Conservation (phyloP, 2,329 filamentous ascomycete species). For the Fusarium sp. region DNA sequence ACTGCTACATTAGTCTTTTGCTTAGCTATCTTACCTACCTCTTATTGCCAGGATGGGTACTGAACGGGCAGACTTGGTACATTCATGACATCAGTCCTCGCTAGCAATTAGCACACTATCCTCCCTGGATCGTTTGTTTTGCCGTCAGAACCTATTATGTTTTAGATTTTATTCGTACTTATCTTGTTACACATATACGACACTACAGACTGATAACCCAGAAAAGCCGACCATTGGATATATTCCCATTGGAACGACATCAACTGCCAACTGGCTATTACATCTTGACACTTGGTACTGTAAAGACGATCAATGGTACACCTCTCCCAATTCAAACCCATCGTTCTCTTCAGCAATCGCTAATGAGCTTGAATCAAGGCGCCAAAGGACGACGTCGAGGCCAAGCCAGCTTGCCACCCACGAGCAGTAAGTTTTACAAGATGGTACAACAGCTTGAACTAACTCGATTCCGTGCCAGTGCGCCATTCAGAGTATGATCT, state of each 20-base stretch:
- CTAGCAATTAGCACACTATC: background rate
- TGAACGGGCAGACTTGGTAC: background rate
- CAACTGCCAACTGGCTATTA: background rate
- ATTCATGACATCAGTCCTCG: slow-evolving; percentile 31
- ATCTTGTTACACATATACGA: background rate
- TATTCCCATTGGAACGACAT: background rate
- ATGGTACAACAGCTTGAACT: background rate
- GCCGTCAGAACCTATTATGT: background rate
- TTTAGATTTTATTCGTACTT: background rate
- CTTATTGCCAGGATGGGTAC: background rate
- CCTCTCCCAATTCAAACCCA: background rate
- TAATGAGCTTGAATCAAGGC: slow-evolving; percentile 29
- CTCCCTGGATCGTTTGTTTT: background rate
- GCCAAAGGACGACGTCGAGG: slow-evolving; percentile 76
- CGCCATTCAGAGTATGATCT: slow-evolving; percentile 80
- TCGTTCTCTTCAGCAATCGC: background rate
- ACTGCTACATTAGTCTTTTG: background rate
- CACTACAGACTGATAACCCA: background rate
- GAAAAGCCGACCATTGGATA: background rate
- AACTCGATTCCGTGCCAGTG: slow-evolving; percentile 65
- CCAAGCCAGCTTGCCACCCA: slow-evolving; percentile 85
- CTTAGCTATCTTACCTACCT: background rate
- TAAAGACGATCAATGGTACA: slow-evolving; percentile 19
- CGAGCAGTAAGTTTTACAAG: slow-evolving; percentile 72
- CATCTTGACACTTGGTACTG: background rate